Percentiles rank a stretch among this genome's conserved stretches.
phyloP scores from a whole-genome alignment of 2,329 filamentous ascomycete species.

The Cytospora piceae region DNA sequence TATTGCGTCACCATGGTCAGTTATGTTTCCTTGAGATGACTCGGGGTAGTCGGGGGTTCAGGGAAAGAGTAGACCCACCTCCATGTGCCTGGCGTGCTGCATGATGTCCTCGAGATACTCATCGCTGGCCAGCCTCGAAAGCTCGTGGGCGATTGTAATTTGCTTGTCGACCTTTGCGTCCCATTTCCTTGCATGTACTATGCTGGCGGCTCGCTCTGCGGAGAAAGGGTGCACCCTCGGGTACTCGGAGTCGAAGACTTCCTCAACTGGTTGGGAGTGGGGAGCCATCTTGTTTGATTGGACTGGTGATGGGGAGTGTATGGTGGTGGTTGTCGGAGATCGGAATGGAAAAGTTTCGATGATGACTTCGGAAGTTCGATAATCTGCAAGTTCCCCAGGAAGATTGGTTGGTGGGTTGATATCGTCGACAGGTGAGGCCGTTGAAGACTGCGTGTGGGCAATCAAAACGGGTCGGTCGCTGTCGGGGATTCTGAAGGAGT shows the following conservation, averaged over 20 bases:
- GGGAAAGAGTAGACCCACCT: constrained; percentile 56
- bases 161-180: constrained; percentile 65
- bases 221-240: constrained; percentile 28
- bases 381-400: constrained; percentile 53
- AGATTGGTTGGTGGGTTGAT: constrained; percentile 44
- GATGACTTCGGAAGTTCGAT: constrained; percentile 14
- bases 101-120: constrained; percentile 95
- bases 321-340: constrained; percentile 33
- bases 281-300: constrained; percentile 39
- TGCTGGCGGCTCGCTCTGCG: constrained; percentile 28
- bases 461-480: constrained; percentile 35
- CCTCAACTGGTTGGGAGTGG: constrained; percentile 39
- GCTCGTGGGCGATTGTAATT: constrained; percentile 84
- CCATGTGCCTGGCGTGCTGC: constrained; percentile 94
- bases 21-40: not conserved
- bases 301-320: constrained; percentile 30
- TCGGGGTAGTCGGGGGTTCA: constrained; percentile 4
- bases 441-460: constrained; percentile 36
- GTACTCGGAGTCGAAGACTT: constrained; percentile 30
- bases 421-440: constrained; percentile 26
- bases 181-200: constrained; percentile 30
- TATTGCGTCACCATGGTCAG: constrained; percentile 35
- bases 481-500: constrained; percentile 17
- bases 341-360: constrained; percentile 25
- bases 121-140: constrained; percentile 81